A percentile compares a stretch with the other conserved stretches of the same genome.
Evolutionary conservation across 1,284 basidiomycete genomes (phyloP).

Genomic region (Xerocomus nothofagi): DNA sequence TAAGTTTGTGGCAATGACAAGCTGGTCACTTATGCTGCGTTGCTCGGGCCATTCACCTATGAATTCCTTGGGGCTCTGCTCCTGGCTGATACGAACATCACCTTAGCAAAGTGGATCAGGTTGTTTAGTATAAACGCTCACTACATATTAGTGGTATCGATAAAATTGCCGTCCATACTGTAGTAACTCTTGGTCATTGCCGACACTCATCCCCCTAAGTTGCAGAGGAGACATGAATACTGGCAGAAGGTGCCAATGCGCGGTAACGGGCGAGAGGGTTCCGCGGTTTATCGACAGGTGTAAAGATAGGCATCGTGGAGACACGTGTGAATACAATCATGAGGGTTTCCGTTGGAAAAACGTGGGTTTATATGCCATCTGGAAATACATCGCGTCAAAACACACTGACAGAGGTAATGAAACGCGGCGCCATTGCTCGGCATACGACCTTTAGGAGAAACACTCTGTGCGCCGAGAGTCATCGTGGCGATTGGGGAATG

Average conservation of each 20-base stretch:
- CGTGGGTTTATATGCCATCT: neutral
- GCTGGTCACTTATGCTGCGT: slow-evolving; percentile 43
- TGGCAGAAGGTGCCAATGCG: slow-evolving; percentile 43
- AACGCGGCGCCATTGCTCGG: neutral
- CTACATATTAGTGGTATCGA: slow-evolving; percentile 38
- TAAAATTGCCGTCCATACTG: slow-evolving; percentile 38
- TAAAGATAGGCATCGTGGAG: slow-evolving; percentile 1
- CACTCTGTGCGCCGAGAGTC: neutral
- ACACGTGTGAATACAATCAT: neutral
- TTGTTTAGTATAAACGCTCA: slow-evolving; percentile 15
- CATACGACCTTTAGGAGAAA: neutral
- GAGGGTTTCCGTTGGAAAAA: neutral
- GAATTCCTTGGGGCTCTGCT: slow-evolving; percentile 42
- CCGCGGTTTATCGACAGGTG: slow-evolving; percentile 7
- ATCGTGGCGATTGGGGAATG: neutral
- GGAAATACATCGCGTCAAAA: neutral
- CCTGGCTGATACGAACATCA: slow-evolving; percentile 29
- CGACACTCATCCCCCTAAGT: slow-evolving; percentile 47
- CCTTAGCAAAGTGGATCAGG: slow-evolving; percentile 18
- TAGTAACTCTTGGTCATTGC: slow-evolving; percentile 39
- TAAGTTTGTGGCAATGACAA: slow-evolving; percentile 48
- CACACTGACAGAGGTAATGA: neutral
- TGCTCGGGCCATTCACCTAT: slow-evolving; percentile 48
- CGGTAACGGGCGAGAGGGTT: slow-evolving; percentile 36
- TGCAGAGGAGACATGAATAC: slow-evolving; percentile 36